Percentiles rank a stretch among this genome's conserved stretches.
These are phyloP conservation scores for Aphelidium insulamus DNA, from an alignment of 371 early-diverging fungal genomes.

Conservation along the genomic window DNA sequence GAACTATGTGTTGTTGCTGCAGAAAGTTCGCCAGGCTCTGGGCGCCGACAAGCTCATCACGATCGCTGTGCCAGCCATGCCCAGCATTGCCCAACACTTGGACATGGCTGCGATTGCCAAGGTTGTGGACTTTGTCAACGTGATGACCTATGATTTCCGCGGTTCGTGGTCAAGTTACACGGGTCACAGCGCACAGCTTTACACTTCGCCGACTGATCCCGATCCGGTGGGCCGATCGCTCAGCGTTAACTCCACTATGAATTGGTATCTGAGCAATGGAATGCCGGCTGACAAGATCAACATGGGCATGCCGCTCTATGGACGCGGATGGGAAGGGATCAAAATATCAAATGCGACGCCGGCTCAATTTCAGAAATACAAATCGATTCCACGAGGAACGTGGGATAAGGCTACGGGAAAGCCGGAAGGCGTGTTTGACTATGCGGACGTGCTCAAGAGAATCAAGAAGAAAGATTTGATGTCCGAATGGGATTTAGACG, in stretches of 20 bases:
- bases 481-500: constrained; percentile 37
- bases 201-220: constrained; percentile 26
- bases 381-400: constrained; percentile 33
- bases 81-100: constrained; percentile 25
- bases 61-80: constrained; percentile 45
- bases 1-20: constrained; percentile 46
- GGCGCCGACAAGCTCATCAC: constrained; percentile 26
- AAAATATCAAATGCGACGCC: too few relatives aligned
- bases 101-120: constrained; percentile 31
- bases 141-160: constrained; percentile 58
- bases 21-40: constrained; percentile 35
- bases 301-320: constrained; percentile 58
- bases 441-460: constrained; percentile 41
- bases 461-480: too few relatives aligned
- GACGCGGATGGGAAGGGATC: constrained; percentile 66
- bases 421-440: constrained; percentile 54
- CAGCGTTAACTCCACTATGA: constrained; percentile 38
- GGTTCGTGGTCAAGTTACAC: constrained; percentile 45
- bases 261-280: constrained; percentile 35
- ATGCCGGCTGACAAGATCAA: constrained; percentile 54
- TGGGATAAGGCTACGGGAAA: too few relatives aligned
- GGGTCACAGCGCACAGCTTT: constrained; percentile 67
- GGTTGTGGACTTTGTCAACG: constrained; percentile 41
- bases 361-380: too few relatives aligned
- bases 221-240: too few relatives aligned